Conservation (phyloP, 2,329 filamentous ascomycete species). For the Penicillium sp. region DNA sequence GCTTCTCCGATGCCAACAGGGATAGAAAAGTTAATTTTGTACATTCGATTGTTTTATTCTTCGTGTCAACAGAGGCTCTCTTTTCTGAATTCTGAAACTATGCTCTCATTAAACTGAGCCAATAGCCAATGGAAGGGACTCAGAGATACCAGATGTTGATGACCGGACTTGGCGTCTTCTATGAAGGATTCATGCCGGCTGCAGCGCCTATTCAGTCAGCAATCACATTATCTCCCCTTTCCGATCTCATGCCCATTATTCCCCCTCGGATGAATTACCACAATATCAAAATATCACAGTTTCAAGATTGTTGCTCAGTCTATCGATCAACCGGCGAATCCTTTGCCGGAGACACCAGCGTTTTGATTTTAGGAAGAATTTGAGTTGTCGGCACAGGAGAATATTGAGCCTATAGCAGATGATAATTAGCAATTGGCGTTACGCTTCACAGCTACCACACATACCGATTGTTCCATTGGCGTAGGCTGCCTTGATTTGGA, state of each 20-base stretch:
- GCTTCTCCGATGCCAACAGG: too few relatives aligned
- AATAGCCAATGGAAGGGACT: too few relatives aligned
- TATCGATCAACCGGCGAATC: background rate
- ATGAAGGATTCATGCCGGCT: background rate
- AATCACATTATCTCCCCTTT: background rate
- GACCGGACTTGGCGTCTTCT: background rate
- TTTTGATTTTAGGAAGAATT: background rate
- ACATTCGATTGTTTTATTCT: too few relatives aligned
- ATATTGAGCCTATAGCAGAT: slow-evolving; percentile 25
- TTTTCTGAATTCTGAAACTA: too few relatives aligned
- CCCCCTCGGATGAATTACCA: too few relatives aligned
- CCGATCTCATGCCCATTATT: background rate
- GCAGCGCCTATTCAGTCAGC: background rate
- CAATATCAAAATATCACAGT: too few relatives aligned
- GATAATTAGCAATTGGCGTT: background rate
- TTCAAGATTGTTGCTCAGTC: background rate
- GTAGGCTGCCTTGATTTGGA: slow-evolving; percentile 34
- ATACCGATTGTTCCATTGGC: slow-evolving; percentile 23
- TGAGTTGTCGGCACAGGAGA: slow-evolving; percentile 35
- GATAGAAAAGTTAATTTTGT: too few relatives aligned
- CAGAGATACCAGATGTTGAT: too few relatives aligned
- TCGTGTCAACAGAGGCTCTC: too few relatives aligned
- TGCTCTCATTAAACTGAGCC: too few relatives aligned
- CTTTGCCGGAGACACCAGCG: background rate
- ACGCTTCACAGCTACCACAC: background rate